Percentiles rank a stretch among this genome's conserved stretches.
Evolutionary conservation across 257 asterid genomes (phyloP).

Genomic region (Ilex aquifolium): DNA sequence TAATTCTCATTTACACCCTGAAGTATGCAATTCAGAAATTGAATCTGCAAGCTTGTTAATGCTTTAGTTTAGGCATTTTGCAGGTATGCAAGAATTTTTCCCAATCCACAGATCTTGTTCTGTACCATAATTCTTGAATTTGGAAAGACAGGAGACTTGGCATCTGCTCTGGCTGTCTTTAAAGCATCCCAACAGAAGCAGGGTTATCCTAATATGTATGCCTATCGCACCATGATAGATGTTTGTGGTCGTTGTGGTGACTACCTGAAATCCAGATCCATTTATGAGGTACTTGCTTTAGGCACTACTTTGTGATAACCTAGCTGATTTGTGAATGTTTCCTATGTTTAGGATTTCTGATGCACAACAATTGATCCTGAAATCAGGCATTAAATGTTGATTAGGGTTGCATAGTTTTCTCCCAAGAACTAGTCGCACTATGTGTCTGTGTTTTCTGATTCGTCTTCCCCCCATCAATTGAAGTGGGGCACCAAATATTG

Average conservation of each 20-base stretch:
- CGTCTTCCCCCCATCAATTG: too few relatives aligned
- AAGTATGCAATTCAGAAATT: too few relatives aligned
- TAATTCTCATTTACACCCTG: too few relatives aligned
- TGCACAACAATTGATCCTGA: not conserved
- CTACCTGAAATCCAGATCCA: constrained; percentile 69
- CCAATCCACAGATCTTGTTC: constrained; percentile 45
- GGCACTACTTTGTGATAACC: constrained; percentile 4
- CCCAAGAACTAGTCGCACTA: not conserved
- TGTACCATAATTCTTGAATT: constrained; percentile 73
- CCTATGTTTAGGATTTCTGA: not conserved
- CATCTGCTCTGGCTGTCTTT: constrained; percentile 64
- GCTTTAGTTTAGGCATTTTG: constrained; percentile 15
- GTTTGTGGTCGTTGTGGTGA: constrained; percentile 94
- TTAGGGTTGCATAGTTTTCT: not conserved
- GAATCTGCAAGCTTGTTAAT: constrained; percentile 6
- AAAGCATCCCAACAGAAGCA: constrained; percentile 51
- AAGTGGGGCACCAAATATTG: too few relatives aligned
- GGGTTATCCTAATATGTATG: constrained; percentile 63
- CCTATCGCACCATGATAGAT: constrained; percentile 80
- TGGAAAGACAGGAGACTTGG: constrained; percentile 80
- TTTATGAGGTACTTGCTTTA: constrained; percentile 59
- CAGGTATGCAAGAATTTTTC: constrained; percentile 65
- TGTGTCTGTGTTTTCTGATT: not conserved
- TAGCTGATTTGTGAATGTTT: not conserved
- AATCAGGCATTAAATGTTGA: not conserved